Conservation (phyloP, 306 rosid species). For the Prunus dulcis region DNA sequence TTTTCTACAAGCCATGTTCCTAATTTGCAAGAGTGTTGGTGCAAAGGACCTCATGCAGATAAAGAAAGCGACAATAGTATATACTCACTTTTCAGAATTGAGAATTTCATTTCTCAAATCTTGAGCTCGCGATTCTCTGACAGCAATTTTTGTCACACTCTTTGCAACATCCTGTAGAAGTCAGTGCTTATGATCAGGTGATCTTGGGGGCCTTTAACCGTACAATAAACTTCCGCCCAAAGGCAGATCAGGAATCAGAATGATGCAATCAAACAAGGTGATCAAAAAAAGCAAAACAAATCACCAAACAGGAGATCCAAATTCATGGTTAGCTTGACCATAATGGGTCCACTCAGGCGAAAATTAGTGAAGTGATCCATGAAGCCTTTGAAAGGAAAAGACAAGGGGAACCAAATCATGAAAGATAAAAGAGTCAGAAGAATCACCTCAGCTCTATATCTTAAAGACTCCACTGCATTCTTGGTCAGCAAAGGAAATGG, state of each 20-base stretch:
- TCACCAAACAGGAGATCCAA: not conserved
- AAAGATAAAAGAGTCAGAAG: constrained; percentile 5
- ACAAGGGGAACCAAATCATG: not conserved
- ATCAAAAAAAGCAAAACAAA: not conserved
- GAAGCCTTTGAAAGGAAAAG: not conserved
- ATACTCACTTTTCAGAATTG: constrained; percentile 85
- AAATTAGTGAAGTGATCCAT: not conserved
- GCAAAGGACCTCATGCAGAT: not conserved
- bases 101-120: constrained; percentile 94
- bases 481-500: constrained; percentile 75
- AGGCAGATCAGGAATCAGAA: not conserved
- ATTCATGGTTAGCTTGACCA: not conserved
- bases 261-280: not conserved
- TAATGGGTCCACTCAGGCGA: not conserved
- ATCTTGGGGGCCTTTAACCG: not conserved
- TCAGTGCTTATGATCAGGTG: constrained; percentile 12
- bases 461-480: constrained; percentile 81
- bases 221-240: not conserved
- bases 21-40: not conserved
- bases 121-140: constrained; percentile 82
- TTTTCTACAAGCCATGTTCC: not conserved
- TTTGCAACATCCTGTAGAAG: constrained; percentile 70
- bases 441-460: constrained; percentile 93
- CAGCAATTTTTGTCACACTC: constrained; percentile 84
- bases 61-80: not conserved